Conservation (phyloP, 306 rosid genomes). For the Vachellia collinsii region DNA sequence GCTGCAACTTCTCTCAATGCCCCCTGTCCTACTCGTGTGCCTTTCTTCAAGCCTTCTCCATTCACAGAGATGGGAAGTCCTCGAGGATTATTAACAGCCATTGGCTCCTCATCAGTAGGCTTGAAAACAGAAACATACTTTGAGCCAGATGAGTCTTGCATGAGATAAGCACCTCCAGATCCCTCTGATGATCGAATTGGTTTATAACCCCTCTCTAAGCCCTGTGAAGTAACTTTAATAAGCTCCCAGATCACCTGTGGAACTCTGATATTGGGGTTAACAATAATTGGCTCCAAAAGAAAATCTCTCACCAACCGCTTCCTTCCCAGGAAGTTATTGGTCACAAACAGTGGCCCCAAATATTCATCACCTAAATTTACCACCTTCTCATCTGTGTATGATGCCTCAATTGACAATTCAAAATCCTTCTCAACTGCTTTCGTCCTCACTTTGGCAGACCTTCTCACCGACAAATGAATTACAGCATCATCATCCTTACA, state of each 20-base stretch:
- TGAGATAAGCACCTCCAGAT: conserved; percentile 78
- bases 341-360: conserved; percentile 35
- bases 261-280: conserved; percentile 42
- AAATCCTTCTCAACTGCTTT: conserved; percentile 62
- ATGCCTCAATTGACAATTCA: conserved; percentile 66
- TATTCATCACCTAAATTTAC: conserved; percentile 32
- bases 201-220: conserved; percentile 56
- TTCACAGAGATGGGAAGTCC: conserved; percentile 54
- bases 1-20: conserved; percentile 74
- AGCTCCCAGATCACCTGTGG: conserved; percentile 54
- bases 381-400: conserved; percentile 31
- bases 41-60: conserved; percentile 72
- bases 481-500: conserved; percentile 55
- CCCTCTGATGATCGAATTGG: conserved; percentile 83
- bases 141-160: conserved; percentile 65
- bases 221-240: conserved; percentile 56
- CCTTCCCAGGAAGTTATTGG: conserved; percentile 39
- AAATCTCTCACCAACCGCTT: conserved; percentile 40
- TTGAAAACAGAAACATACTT: conserved; percentile 71
- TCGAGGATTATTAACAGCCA: conserved; percentile 70
- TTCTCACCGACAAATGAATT: conserved; percentile 65
- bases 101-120: conserved; percentile 81
- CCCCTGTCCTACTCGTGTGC: conserved; percentile 64
- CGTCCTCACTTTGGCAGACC: conserved; percentile 65
- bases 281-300: conserved; percentile 64